Conservation (phyloP, 2,329 filamentous ascomycete species). For the Penicillium concentricum region DNA sequence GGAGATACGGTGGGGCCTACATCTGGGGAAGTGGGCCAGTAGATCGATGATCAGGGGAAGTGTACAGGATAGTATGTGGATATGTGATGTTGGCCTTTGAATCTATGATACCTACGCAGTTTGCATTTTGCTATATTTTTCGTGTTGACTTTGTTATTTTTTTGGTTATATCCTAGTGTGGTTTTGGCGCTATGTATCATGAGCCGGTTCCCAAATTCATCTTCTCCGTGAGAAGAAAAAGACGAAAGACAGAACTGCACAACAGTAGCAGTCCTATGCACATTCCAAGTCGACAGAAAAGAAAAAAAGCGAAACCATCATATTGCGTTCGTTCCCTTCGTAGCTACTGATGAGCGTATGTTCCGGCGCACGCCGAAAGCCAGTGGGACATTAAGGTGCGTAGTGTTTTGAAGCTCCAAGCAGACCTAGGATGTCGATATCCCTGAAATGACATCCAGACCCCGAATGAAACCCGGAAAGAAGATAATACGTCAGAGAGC, state of each 20-base stretch:
- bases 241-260: background rate
- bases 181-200: background rate
- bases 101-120: slow-evolving; percentile 21
- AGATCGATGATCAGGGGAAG: background rate
- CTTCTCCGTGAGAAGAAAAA: background rate
- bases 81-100: background rate
- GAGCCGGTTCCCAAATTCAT: background rate
- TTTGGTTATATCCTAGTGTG: background rate
- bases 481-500: background rate
- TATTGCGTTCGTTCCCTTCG: slow-evolving; percentile 64
- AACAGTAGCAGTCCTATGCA: slow-evolving; percentile 3
- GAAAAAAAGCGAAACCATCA: slow-evolving; percentile 63
- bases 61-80: slow-evolving; percentile 2
- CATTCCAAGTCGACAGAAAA: slow-evolving; percentile 6
- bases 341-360: slow-evolving; percentile 21
- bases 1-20: slow-evolving; percentile 31
- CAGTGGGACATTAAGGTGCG: slow-evolving; percentile 4
- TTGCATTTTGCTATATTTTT: slow-evolving; percentile 3
- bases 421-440: background rate
- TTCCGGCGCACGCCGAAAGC: slow-evolving; percentile 5
- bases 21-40: slow-evolving; percentile 13
- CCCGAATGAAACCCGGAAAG: background rate
- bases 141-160: slow-evolving; percentile 8
- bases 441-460: background rate
- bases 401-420: background rate